Conservation (phyloP, 805 yeast genomes). For the Lipomyces anomalus region DNA sequence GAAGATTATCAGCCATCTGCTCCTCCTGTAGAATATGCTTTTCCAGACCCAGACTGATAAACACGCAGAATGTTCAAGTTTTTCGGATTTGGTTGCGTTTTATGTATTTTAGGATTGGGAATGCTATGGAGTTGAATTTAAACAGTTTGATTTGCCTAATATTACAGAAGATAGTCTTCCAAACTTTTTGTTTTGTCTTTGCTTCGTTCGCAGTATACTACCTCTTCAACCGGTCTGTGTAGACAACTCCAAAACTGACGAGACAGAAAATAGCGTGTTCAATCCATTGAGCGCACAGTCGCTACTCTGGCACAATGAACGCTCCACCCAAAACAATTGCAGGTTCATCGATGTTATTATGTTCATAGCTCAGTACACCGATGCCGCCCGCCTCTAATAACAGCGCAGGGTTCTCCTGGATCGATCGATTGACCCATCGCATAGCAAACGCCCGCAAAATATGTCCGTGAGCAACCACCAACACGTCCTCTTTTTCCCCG, state of each 20-base stretch:
- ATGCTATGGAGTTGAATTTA: neutral
- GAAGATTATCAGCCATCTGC: neutral
- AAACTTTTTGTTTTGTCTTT: neutral
- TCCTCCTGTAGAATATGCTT: neutral
- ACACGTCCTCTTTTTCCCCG: conserved; percentile 34
- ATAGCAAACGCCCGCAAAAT: conserved; percentile 84
- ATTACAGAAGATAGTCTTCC: neutral
- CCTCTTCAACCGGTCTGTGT: too few relatives aligned
- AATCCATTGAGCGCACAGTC: too few relatives aligned
- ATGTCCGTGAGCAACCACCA: conserved; percentile 92
- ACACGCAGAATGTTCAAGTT: too few relatives aligned
- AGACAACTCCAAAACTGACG: too few relatives aligned
- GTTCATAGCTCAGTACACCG: conserved; percentile 87
- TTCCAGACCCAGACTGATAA: neutral
- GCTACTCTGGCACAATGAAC: conserved; percentile 48
- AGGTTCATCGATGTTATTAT: conserved; percentile 77
- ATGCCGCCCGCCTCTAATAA: conserved; percentile 93
- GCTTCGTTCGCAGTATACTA: neutral
- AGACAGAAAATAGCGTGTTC: too few relatives aligned
- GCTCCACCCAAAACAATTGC: conserved; percentile 82
- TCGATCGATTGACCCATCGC: conserved; percentile 68
- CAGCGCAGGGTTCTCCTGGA: conserved; percentile 66
- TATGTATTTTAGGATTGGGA: too few relatives aligned
- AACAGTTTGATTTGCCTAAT: neutral
- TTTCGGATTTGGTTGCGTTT: too few relatives aligned